These are phyloP conservation scores for Scedosporium minutisporum DNA, from an alignment of 2,329 filamentous ascomycete species.

Conservation along the genomic window DNA sequence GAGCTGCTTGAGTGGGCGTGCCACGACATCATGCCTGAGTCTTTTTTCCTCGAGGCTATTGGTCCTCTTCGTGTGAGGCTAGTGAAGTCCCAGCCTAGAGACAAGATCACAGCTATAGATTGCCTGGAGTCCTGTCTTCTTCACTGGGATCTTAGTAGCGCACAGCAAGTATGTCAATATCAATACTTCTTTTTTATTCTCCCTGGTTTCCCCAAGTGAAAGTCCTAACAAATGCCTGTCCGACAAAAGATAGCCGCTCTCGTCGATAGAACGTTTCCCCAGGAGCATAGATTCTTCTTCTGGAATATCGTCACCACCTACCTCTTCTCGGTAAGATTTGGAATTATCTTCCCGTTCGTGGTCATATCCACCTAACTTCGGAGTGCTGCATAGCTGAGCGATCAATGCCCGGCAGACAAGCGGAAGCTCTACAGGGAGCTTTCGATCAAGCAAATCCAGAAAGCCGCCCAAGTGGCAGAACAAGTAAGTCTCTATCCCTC, in stretches of 20 bases:
- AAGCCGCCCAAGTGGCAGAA: slow-evolving; percentile 35
- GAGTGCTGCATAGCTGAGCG: slow-evolving; percentile 26
- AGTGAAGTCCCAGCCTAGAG: slow-evolving; percentile 43
- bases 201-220: not conserved
- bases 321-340: slow-evolving; percentile 36
- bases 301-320: slow-evolving; percentile 46
- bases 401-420: slow-evolving; percentile 37
- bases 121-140: slow-evolving; percentile 44
- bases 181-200: not conserved
- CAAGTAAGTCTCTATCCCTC: slow-evolving; percentile 21
- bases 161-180: slow-evolving; percentile 38
- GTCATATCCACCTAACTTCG: not conserved
- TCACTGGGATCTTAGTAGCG: slow-evolving; percentile 45
- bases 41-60: slow-evolving; percentile 36
- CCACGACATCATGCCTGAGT: slow-evolving; percentile 24
- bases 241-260: slow-evolving; percentile 40
- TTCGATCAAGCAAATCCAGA: slow-evolving; percentile 40
- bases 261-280: slow-evolving; percentile 39
- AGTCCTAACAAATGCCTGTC: slow-evolving; percentile 4
- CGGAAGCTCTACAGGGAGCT: slow-evolving; percentile 42
- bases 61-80: slow-evolving; percentile 37
- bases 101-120: slow-evolving; percentile 27
- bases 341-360: no score
- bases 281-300: slow-evolving; percentile 40
- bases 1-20: slow-evolving; percentile 47